A percentile compares a stretch with the other conserved stretches of the same genome.
Evolutionary conservation across 1,284 basidiomycete genomes (phyloP).

Genomic region (Ustilago cynodontis): DNA sequence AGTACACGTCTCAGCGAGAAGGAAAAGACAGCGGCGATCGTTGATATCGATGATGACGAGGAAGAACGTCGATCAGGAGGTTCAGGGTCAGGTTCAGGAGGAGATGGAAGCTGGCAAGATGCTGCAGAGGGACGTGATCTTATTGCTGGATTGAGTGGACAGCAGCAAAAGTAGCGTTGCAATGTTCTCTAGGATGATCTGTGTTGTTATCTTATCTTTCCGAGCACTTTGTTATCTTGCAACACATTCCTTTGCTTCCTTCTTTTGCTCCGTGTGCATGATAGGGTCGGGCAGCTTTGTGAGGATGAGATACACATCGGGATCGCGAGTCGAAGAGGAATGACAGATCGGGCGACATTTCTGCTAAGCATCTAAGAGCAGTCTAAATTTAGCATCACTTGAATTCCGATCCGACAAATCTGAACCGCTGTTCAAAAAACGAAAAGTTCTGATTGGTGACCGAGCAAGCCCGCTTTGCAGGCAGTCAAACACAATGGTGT

Average conservation of each 20-base stretch:
- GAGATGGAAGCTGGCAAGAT: conserved; percentile 49
- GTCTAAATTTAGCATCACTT: conserved; percentile 3
- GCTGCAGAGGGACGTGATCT: conserved; percentile 40
- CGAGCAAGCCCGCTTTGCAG: no score
- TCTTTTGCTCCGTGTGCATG: neutral
- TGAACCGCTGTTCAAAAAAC: no score
- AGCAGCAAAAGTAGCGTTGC: neutral
- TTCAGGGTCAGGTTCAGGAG: conserved; percentile 17
- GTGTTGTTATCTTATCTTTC: neutral
- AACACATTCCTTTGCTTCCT: neutral
- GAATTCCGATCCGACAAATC: no score
- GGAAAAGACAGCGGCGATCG: conserved; percentile 11
- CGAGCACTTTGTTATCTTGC: neutral
- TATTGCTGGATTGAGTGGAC: conserved; percentile 19
- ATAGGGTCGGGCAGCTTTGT: neutral
- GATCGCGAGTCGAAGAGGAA: neutral
- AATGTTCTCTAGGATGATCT: neutral
- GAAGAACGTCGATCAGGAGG: conserved; percentile 13
- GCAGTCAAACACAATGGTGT: no score
- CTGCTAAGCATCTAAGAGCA: neutral
- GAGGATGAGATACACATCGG: neutral
- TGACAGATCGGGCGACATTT: neutral
- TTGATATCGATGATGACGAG: conserved; percentile 31
- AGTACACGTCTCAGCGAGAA: neutral
- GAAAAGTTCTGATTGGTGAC: no score